phyloP scores from a whole-genome alignment of 1,139 yeast genomes.

The Nakaseomyces glabratus region DNA sequence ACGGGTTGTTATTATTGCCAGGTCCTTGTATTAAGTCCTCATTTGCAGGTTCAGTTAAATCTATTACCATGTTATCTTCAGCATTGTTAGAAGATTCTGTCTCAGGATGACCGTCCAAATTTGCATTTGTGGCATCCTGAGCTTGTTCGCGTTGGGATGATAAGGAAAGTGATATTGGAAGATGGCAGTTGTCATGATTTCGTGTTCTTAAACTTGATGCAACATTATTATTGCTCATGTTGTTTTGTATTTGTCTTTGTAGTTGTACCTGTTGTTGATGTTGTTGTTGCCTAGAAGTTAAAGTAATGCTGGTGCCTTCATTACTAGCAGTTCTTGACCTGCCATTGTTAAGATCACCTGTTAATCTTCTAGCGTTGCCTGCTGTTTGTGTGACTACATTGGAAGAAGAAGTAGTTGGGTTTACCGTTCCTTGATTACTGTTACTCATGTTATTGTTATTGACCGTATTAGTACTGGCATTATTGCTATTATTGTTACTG shows the following conservation, averaged over 20 bases:
- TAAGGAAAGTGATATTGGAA: slow-evolving; percentile 7
- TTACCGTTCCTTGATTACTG: neutral
- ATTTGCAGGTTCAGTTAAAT: slow-evolving; percentile 2
- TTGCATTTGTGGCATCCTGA: neutral
- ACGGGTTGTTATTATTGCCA: slow-evolving; percentile 5
- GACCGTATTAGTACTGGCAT: neutral
- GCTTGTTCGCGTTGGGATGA: slow-evolving; percentile 5
- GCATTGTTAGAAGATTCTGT: slow-evolving; percentile 1
- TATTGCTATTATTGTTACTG: slow-evolving; percentile 6
- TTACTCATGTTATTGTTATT: slow-evolving; percentile 2
- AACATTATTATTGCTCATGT: neutral
- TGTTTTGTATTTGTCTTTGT: slow-evolving; percentile 6
- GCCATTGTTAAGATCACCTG: neutral
- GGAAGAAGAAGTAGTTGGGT: neutral
- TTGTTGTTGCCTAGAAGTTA: slow-evolving; percentile 8
- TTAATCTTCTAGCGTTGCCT: neutral
- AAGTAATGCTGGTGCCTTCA: neutral
- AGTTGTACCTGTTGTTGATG: slow-evolving; percentile 8
- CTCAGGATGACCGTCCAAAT: neutral
- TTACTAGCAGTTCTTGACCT: slow-evolving; percentile 4
- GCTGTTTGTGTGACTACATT: neutral
- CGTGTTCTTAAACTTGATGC: too few species aligned
- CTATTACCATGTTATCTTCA: slow-evolving; percentile 3
- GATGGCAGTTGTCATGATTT: slow-evolving; percentile 2
- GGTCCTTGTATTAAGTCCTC: slow-evolving; percentile 1